These are phyloP conservation scores for Myxozyma nipponensis DNA, from an alignment of 805 yeast species.

Conservation along the genomic window DNA sequence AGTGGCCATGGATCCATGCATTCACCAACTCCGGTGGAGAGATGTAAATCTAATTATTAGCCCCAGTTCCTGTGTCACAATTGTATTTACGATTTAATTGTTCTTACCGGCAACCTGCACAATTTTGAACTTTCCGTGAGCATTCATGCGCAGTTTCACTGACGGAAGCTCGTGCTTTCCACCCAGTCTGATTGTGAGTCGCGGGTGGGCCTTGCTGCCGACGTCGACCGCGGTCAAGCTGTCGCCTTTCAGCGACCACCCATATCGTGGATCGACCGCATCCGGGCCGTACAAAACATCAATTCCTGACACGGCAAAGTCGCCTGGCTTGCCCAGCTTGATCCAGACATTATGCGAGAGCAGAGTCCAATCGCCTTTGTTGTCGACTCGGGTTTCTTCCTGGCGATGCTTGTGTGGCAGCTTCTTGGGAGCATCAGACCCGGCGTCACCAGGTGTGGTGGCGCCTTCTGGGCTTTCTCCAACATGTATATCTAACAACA, in stretches of 20 bases:
- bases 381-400: conserved; percentile 44
- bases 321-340: conserved; percentile 44
- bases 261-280: conserved; percentile 71
- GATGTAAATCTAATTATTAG: conserved; percentile 54
- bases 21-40: conserved; percentile 74
- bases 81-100: background rate
- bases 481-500: conserved; percentile 19
- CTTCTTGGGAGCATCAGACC: background rate
- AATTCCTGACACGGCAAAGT: conserved; percentile 50
- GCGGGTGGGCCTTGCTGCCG: conserved; percentile 30
- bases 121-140: conserved; percentile 61
- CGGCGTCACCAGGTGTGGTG: background rate
- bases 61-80: background rate
- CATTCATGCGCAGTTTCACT: conserved; percentile 40
- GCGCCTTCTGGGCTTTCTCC: conserved; percentile 11
- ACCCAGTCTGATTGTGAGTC: conserved; percentile 33
- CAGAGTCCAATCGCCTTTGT: conserved; percentile 28
- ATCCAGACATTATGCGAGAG: conserved; percentile 55
- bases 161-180: conserved; percentile 10
- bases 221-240: conserved; percentile 25
- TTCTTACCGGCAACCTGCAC: conserved; percentile 69
- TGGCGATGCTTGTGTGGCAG: conserved; percentile 25
- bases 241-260: conserved; percentile 51
- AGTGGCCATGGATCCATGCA: conserved; percentile 57
- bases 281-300: conserved; percentile 70